Evolutionary conservation across 2,329 filamentous ascomycete species (phyloP), one percentile per base, ranked within the genome.

Genomic region (Trematosphaeria pertusa): DNA sequence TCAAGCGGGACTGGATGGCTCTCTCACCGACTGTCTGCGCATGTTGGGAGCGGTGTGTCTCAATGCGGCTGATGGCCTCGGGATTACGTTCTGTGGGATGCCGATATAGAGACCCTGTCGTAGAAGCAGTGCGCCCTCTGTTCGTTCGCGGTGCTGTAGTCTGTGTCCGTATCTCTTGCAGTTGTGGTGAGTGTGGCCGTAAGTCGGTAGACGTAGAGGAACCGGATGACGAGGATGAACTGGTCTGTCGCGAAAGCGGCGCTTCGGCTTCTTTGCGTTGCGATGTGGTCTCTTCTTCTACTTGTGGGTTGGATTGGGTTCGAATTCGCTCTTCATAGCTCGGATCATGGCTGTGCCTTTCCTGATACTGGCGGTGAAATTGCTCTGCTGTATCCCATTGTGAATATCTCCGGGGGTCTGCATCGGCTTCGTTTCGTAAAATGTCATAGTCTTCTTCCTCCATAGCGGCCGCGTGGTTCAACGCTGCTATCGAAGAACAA

Each of bases 21-120:
- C 47, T 46, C 14, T 65, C 66, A 47, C 88, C 88, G 12, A 92
- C 88, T 2, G 88, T 91, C 44, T 75, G 80, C 52, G 78, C 81
- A 70, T 91, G 87, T 71, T 91, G 88, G 56, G 85, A 87, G 46
- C 83, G 78, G 26, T 85, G 81, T 2, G 88, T 91, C 40, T 87
- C 81, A 52, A 92, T 90, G 33, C 88, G 83, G 63, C 82, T 82
- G 42, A 92, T 76, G 42, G 83, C 86, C 15, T 87, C 89, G 11
- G 85, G 85, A 59, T 89, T 80, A 50, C 86, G 78, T 68, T 90
- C 87, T 21, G 66, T 71, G n/a, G 66, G 67, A 37, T 70, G 67
- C 9, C 62, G 58, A 24, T 61, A 56, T 3, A 69, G 49, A 18
- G 53, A 40, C 30, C 62, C 58, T 20, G 51, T 54, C 19, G 54